Evolutionary conservation across 441 rosid genomes (phyloP).

Genomic region (Euphorbia corollata): DNA sequence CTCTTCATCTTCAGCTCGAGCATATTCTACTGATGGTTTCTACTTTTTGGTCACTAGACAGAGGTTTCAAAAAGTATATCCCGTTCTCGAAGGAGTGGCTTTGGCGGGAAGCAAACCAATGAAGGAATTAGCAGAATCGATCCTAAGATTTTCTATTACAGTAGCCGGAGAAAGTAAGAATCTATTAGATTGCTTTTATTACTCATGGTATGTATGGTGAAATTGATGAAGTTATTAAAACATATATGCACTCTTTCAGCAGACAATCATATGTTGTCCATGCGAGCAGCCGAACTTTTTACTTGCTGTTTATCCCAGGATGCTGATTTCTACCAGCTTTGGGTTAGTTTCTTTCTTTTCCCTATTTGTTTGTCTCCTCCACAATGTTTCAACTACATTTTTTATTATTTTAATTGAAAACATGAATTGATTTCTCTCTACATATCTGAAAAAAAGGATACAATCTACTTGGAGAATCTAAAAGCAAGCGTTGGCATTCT

Average conservation of each 20-base stretch:
- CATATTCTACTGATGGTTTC: slow-evolving; percentile 45
- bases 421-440: no score
- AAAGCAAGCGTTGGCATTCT: slow-evolving; percentile 56
- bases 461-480: slow-evolving; percentile 56
- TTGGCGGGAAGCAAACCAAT: slow-evolving; percentile 90
- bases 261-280: slow-evolving; percentile 55
- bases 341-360: slow-evolving; percentile 42
- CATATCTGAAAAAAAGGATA: slow-evolving; percentile 39
- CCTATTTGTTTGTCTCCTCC: background rate
- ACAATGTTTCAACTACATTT: background rate
- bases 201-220: background rate
- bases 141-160: slow-evolving; percentile 46
- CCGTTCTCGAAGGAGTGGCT: slow-evolving; percentile 65
- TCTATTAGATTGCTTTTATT: background rate
- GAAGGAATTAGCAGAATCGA: slow-evolving; percentile 69
- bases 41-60: slow-evolving; percentile 41
- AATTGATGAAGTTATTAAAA: background rate
- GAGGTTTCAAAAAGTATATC: slow-evolving; percentile 75
- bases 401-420: background rate
- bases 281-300: slow-evolving; percentile 59
- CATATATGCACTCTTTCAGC: slow-evolving; percentile 10
- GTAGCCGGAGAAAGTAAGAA: slow-evolving; percentile 74
- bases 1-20: slow-evolving; percentile 61
- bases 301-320: slow-evolving; percentile 68
- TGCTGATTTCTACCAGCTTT: slow-evolving; percentile 68